Evolutionary conservation across 768 basidiomycete genomes (phyloP), one percentile per base, ranked within the genome.

Genomic region (Clavulina sp.): DNA sequence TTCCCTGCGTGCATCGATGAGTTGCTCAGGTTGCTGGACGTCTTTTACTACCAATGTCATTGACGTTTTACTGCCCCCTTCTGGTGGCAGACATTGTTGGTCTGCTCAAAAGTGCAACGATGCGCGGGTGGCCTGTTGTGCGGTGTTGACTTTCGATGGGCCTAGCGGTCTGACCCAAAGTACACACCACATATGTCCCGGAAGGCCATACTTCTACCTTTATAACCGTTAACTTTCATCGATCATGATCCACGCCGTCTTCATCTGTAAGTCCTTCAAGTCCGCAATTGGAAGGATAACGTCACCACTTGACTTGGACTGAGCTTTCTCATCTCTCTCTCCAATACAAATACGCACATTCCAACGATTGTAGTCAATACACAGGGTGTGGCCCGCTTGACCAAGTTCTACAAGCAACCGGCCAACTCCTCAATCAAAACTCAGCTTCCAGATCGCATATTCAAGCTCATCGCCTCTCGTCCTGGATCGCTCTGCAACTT

Each of bases 311-410:
- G 6, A 18, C 19, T 18, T 23, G 21, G 21, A 21, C 5, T 9
- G 5, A 9, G 47, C 19, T 9, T 19, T 29, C 47, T 29, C 9
- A 7, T 64, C 43, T 51, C 51, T 47, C 49, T 48, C 57, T 55
- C 54, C 51, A 52, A 49, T 51, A 55, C 58, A 53, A 50, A 53
- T 54, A 44, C 53, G 34, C 61, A n/a, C n/a, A n/a, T n/a, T n/a
- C n/a, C n/a, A n/a, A n/a, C n/a, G n/a, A n/a, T n/a, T n/a, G 65
- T 65, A 84, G 91, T 97, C 71, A 97, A 97, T 68, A 96, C 88
- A 24, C 80, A 85, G 50, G 93, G 93, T 44, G 75, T 84, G 53
- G 74, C 84, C 7, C 78, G 86, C 41, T 67, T 91, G 54, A 78
- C 82, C 59, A 91, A 89, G 65, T 93, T 89, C 71, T 92, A 87